Percentiles rank a stretch among this genome's conserved stretches.
These are phyloP conservation scores for Kwoniella sp. DNA, from an alignment of 768 basidiomycete genomes.

Conservation along the genomic window DNA sequence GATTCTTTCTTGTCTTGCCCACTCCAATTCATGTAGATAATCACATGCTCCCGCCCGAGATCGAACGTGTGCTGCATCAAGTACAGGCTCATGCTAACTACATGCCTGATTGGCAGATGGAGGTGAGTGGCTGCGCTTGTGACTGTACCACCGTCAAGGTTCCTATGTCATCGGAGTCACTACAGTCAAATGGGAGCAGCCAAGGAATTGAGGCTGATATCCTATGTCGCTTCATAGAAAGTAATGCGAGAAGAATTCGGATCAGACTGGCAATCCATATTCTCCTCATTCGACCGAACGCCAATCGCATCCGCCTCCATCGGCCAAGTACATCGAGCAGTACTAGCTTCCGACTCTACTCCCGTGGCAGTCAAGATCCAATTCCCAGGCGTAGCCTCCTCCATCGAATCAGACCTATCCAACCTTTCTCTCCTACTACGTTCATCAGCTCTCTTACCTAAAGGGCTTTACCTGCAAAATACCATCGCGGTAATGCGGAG, in stretches of 20 bases:
- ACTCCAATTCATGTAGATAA: constrained; percentile 73
- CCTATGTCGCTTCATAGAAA: constrained; percentile 58
- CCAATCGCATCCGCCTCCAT: constrained; percentile 97
- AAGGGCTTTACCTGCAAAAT: constrained; percentile 84
- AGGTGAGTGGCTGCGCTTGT: constrained; percentile 60
- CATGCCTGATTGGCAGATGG: constrained; percentile 99
- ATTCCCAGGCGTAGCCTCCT: constrained; percentile 86
- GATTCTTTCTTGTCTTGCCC: too few species aligned
- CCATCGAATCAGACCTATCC: constrained; percentile 82
- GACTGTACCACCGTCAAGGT: too few species aligned
- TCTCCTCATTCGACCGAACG: constrained; percentile 74
- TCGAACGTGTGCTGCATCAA: constrained; percentile 82
- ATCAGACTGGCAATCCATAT: constrained; percentile 69
- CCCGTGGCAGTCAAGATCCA: constrained; percentile 74
- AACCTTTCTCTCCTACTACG: constrained; percentile 81
- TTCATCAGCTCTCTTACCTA: constrained; percentile 77
- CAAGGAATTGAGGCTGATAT: background rate
- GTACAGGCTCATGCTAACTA: constrained; percentile 97
- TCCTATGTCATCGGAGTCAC: too few species aligned
- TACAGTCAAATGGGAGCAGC: too few species aligned
- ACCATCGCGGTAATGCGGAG: constrained; percentile 85
- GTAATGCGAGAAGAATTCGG: constrained; percentile 77
- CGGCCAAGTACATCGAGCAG: constrained; percentile 86
- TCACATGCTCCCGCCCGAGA: constrained; percentile 78
- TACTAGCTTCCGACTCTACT: constrained; percentile 59